Evolutionary conservation across 164 flowering plant genomes (phyloP).

Genomic region (Protea cynaroides): DNA sequence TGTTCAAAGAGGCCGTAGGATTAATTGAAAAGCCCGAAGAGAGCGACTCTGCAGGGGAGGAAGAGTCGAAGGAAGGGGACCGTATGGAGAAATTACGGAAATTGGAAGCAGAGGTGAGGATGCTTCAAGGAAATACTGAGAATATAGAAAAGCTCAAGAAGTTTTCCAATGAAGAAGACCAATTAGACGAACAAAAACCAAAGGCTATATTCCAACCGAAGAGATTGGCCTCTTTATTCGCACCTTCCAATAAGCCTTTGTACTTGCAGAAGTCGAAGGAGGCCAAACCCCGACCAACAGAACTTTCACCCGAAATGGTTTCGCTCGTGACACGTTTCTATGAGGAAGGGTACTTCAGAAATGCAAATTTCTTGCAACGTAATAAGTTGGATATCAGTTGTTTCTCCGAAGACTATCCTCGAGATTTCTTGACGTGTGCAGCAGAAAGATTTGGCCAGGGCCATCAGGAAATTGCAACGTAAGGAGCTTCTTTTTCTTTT

Average conservation of each 20-base stretch:
- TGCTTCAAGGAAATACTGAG: slow-evolving; percentile 3
- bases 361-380: slow-evolving; percentile 16
- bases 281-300: background rate
- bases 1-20: slow-evolving; percentile 14
- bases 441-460: slow-evolving; percentile 22
- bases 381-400: slow-evolving; percentile 15
- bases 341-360: slow-evolving; percentile 15
- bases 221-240: slow-evolving; percentile 5
- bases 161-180: background rate
- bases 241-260: background rate
- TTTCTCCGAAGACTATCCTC: slow-evolving; percentile 8
- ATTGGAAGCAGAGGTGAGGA: slow-evolving; percentile 14
- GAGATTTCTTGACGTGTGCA: slow-evolving; percentile 13
- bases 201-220: background rate
- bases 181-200: background rate
- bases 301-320: slow-evolving; percentile 17
- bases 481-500: slow-evolving; percentile 6
- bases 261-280: background rate
- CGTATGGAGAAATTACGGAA: slow-evolving; percentile 11
- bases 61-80: background rate
- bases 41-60: slow-evolving; percentile 6
- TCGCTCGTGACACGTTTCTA: slow-evolving; percentile 12
- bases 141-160: background rate
- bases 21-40: slow-evolving; percentile 8
- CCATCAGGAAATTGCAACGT: slow-evolving; percentile 24